These are phyloP conservation scores for Cyclotella sp. DNA, from an alignment of 108 stramenopile genomes.

Conservation along the genomic window DNA sequence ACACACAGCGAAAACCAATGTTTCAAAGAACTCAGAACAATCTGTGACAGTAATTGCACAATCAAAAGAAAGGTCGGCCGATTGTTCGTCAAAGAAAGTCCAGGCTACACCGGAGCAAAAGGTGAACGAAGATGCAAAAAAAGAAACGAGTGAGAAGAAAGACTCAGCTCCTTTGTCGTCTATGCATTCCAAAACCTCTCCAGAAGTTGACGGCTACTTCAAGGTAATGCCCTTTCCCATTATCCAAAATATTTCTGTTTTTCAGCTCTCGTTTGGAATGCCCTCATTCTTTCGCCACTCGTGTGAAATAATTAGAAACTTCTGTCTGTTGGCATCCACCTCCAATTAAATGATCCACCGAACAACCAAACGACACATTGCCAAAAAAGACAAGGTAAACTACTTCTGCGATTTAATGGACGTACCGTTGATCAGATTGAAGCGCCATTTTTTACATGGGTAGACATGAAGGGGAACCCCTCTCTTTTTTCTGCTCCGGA, in stretches of 20 bases:
- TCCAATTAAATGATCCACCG: constrained; percentile 5
- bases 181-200: not conserved
- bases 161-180: not conserved
- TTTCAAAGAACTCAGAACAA: not conserved
- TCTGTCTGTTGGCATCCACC: constrained; percentile 13
- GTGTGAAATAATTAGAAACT: constrained; percentile 6
- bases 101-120: not conserved
- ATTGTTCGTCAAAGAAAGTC: not conserved
- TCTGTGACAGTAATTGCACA: too few relatives aligned
- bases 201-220: constrained; percentile 13
- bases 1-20: not conserved
- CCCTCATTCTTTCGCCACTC: not conserved
- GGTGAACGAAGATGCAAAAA: not conserved
- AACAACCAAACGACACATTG: not conserved
- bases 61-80: too few relatives aligned
- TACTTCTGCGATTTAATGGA: not conserved
- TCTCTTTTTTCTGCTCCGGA: not conserved
- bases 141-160: not conserved
- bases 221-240: constrained; percentile 1
- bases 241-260: not conserved
- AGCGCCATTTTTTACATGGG: constrained; percentile 14
- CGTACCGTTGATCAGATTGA: not conserved
- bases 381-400: constrained; percentile 4
- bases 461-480: not conserved
- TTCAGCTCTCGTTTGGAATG: not conserved